Evolutionary conservation across 495 filamentous ascomycete species (phyloP).

Genomic region (Penicillium roqueforti): DNA sequence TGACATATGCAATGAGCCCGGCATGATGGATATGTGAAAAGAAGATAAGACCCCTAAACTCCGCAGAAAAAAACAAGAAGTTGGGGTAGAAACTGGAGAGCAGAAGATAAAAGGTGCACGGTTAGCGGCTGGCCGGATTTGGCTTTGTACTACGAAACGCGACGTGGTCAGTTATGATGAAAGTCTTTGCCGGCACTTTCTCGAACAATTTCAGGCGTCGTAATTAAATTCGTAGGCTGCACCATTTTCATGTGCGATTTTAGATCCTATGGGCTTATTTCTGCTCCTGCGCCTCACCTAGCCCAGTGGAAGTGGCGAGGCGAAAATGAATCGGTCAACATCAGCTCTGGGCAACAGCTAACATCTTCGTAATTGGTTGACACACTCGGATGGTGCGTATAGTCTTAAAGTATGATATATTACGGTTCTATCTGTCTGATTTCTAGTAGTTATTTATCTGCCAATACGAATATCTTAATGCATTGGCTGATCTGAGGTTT

Average conservation of each 20-base stretch:
- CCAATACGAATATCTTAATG: no score
- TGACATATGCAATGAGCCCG: conserved; percentile 62
- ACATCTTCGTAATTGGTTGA: no score
- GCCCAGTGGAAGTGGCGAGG: conserved; percentile 15
- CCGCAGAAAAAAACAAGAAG: neutral
- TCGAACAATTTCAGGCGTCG: conserved; percentile 13
- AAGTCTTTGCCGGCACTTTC: neutral
- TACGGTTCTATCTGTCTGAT: no score
- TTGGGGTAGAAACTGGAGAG: neutral
- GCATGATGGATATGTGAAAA: conserved; percentile 25
- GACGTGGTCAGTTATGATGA: conserved; percentile 20
- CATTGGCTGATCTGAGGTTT: no score
- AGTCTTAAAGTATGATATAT: no score
- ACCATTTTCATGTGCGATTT: conserved; percentile 11
- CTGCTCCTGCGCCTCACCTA: neutral
- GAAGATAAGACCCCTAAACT: neutral
- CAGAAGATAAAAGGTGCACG: conserved; percentile 5
- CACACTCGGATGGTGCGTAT: no score
- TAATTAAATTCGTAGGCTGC: conserved; percentile 14
- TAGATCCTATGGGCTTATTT: neutral
- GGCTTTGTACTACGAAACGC: conserved; percentile 13
- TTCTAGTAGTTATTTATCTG: no score
- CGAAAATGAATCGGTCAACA: conserved; percentile 4
- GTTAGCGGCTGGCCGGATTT: conserved; percentile 11
- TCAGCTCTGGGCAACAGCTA: neutral